Percentiles rank a stretch among this genome's conserved stretches.
These are phyloP conservation scores for Erythrophleum ivorense DNA, from an alignment of 331 rosid genomes.

Conservation along the genomic window DNA sequence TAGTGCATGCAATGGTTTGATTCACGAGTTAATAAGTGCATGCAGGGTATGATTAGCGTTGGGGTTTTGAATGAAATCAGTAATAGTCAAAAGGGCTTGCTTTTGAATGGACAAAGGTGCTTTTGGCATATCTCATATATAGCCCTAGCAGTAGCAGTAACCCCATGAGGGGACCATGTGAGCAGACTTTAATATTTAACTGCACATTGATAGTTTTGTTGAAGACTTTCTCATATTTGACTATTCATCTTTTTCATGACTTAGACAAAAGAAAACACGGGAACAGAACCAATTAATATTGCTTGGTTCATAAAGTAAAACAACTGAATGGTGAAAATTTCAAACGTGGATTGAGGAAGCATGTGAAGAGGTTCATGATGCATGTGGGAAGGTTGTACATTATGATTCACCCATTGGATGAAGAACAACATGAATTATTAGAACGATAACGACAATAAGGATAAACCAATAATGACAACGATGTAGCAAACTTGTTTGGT, in stretches of 20 bases:
- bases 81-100: constrained; percentile 29
- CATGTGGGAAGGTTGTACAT: background rate
- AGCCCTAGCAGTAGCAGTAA: background rate
- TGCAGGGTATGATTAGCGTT: constrained; percentile 34
- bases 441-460: constrained; percentile 14
- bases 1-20: constrained; percentile 18
- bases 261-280: background rate
- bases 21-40: constrained; percentile 33
- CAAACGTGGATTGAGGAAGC: background rate
- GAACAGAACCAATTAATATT: background rate
- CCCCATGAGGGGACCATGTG: background rate
- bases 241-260: background rate
- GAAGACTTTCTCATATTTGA: background rate
- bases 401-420: background rate
- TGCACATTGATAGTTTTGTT: background rate
- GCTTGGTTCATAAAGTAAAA: background rate
- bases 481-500: background rate
- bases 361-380: background rate
- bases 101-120: constrained; percentile 20
- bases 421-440: background rate
- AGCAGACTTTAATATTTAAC: background rate
- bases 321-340: background rate
- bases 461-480: constrained; percentile 12
- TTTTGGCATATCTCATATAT: background rate
- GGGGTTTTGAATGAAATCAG: background rate